A percentile compares a stretch with the other conserved stretches of the same genome.
phyloP scores from a whole-genome alignment of 768 basidiomycete genomes.

The Pisolithus orientalis region DNA sequence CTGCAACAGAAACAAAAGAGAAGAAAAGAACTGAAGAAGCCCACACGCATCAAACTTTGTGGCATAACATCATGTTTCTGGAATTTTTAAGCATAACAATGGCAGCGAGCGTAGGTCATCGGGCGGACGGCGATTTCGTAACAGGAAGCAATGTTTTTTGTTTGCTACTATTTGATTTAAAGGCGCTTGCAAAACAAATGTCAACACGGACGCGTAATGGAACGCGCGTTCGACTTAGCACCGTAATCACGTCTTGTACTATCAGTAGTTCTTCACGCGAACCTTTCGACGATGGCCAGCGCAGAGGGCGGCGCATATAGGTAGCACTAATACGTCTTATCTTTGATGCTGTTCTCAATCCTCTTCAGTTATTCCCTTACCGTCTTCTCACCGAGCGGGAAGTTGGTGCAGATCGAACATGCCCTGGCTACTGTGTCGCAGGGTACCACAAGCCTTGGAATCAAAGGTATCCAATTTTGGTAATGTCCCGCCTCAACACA shows the following conservation, averaged over 20 bases:
- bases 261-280: conserved; percentile 14
- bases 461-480: conserved; percentile 68
- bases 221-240: conserved; percentile 20
- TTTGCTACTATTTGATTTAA: conserved; percentile 16
- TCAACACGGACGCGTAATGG: conserved; percentile 26
- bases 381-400: conserved; percentile 98
- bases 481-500: conserved; percentile 21
- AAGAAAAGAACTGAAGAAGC: too few species aligned
- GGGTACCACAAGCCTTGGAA: conserved; percentile 95
- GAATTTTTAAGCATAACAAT: too few species aligned
- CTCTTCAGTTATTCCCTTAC: conserved; percentile 88
- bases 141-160: not conserved
- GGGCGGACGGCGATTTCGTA: too few species aligned
- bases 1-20: too few species aligned
- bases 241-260: conserved; percentile 11
- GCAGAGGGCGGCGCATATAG: conserved; percentile 82
- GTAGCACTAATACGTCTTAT: conserved; percentile 27
- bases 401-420: conserved; percentile 99
- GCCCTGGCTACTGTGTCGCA: conserved; percentile 93
- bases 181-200: conserved; percentile 10
- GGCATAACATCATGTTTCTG: too few species aligned
- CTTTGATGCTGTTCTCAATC: conserved; percentile 15
- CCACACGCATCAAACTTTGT: too few species aligned
- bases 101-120: not conserved
- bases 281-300: conserved; percentile 54